Conservation (phyloP, 2,329 filamentous ascomycete species). For the Fusarium beomiforme region DNA sequence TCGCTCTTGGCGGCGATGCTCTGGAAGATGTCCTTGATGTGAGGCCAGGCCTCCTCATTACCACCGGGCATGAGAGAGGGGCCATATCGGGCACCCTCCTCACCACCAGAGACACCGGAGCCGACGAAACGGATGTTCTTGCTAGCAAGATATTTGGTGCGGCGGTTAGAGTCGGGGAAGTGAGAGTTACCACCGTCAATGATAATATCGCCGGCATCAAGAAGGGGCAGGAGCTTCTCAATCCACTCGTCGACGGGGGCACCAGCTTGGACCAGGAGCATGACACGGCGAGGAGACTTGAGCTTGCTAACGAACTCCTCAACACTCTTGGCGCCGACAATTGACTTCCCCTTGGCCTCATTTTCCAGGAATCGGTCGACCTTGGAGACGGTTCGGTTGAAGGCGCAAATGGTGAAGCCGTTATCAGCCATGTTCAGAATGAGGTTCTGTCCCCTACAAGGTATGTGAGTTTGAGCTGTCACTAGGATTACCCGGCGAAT, state of each 20-base stretch:
- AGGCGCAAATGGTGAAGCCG: slow-evolving; percentile 96
- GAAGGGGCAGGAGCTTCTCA: slow-evolving; percentile 86
- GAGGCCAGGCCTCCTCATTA: slow-evolving; percentile 96
- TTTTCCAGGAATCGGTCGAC: slow-evolving; percentile 94
- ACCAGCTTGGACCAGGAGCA: slow-evolving; percentile 99
- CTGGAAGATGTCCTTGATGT: slow-evolving; percentile 99
- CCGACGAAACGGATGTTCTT: slow-evolving; percentile 98
- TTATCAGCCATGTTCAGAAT: slow-evolving; percentile 91
- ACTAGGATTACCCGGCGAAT: slow-evolving; percentile 23
- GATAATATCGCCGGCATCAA: slow-evolving; percentile 93
- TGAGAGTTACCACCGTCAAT: slow-evolving; percentile 99
- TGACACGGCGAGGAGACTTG: slow-evolving; percentile 95
- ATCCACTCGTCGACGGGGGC: slow-evolving; percentile 99
- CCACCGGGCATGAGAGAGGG: slow-evolving; percentile 99
- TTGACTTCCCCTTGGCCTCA: slow-evolving; percentile 94
- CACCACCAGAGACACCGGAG: slow-evolving; percentile 96
- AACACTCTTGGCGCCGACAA: slow-evolving; percentile 91
- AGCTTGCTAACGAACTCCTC: slow-evolving; percentile 97
- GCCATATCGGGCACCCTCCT: slow-evolving; percentile 98
- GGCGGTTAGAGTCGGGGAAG: slow-evolving; percentile 98
- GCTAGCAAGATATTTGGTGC: slow-evolving; percentile 83
- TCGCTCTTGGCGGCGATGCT: slow-evolving; percentile 97
- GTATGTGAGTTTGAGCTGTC: slow-evolving; percentile 22
- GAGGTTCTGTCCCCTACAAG: slow-evolving; percentile 78
- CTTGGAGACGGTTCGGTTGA: slow-evolving; percentile 98